Evolutionary conservation across 1,284 basidiomycete genomes (phyloP).

Genomic region (Neonothopanus nambi): DNA sequence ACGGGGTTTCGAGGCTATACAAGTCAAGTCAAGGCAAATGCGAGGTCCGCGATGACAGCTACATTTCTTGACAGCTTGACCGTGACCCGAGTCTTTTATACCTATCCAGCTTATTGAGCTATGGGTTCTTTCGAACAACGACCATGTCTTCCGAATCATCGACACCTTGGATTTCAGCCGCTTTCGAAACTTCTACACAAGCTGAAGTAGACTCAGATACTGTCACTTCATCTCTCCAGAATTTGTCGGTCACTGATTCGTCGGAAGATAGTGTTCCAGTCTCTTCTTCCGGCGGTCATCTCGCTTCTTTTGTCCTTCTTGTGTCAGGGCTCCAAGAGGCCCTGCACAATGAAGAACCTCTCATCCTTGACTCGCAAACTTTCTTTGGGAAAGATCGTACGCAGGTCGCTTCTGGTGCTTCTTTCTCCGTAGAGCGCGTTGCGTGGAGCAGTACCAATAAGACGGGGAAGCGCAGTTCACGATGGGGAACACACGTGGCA

Average conservation of each 20-base stretch:
- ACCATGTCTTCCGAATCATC: background rate
- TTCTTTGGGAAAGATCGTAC: background rate
- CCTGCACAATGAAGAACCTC: slow-evolving; percentile 4
- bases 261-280: background rate
- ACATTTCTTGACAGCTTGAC: too few species aligned
- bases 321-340: slow-evolving; percentile 5
- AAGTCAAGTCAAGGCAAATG: too few species aligned
- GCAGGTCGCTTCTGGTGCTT: slow-evolving; percentile 3
- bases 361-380: slow-evolving; percentile 1
- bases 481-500: slow-evolving; percentile 11
- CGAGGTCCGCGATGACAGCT: too few species aligned
- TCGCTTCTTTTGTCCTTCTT: slow-evolving; percentile 8
- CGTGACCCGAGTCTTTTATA: too few species aligned
- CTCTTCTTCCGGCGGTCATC: background rate
- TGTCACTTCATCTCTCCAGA: background rate
- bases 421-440: slow-evolving; percentile 8
- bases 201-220: background rate
- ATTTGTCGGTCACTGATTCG: background rate
- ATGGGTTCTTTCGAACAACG: too few species aligned
- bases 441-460: background rate
- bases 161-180: background rate
- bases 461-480: background rate
- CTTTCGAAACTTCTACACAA: background rate
- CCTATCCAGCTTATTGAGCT: too few species aligned
- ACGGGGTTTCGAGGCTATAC: too few species aligned